Evolutionary conservation across 2,329 filamentous ascomycete species (phyloP), one percentile per base, ranked within the genome.

Genomic region (Botrytis fragariae): DNA sequence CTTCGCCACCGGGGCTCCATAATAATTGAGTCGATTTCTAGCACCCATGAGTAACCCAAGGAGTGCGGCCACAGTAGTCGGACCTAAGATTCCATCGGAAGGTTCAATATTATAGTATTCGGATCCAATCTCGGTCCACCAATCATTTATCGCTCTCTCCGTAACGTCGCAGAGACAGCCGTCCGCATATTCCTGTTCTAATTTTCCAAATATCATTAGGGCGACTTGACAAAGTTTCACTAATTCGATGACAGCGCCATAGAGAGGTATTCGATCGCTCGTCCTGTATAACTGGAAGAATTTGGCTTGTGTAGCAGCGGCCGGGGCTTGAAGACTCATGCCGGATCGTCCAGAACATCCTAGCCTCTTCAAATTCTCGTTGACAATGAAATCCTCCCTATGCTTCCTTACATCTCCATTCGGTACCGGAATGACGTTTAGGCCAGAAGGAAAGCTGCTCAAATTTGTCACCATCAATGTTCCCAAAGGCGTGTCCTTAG

Each of bases 81-180:
- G 95, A 0, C 96, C 96, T 3, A 99, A 84, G 35, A 97, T 94
- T 20, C 95, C 95, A 83, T 99, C 96, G 16, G 92, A 92, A 1
- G 96, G 95, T 82, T 98, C 96, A 48, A 94, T 89, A 72, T 95
- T 97, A 84, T 95, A 98, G 79, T 96, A 91, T 77, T 98, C 95
- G 0, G 91, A 91, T 2, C 96, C 96, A 74, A 98, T 92, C 79
- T 97, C 93, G 1, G 93, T 91, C 96, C 96, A 98, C 96, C 96
- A 99, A 81, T 98, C 93, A 75, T 91, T 92, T 78, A 98, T 90
- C 2, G 95, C 94, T 75, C 88, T 91, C 81, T 99, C 96, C 0
- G 96, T 98, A 61, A 96, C 87, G 83, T 99, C 96, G 81, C 96
- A 99, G 4, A 99, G 87, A 37, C 98, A 84, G 0, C 96, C 96